A percentile compares a stretch with the other conserved stretches of the same genome.
phyloP scores from a whole-genome alignment of 257 asterid genomes.

The Solanum sejunctum region DNA sequence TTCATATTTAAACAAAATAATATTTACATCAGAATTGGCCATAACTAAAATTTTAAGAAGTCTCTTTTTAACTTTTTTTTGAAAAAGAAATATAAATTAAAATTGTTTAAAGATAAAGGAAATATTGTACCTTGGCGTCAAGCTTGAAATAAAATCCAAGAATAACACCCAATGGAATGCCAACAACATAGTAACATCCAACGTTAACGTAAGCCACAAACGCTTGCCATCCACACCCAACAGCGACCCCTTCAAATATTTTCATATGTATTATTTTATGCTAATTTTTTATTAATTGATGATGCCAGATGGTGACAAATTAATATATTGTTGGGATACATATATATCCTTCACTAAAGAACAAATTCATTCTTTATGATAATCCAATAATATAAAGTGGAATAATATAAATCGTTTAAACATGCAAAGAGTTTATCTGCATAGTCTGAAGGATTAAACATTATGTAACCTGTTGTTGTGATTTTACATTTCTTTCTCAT shows the following conservation, averaged over 20 bases:
- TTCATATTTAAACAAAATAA: neutral
- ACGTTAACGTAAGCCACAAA: constrained; percentile 22
- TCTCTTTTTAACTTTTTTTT: too few species aligned
- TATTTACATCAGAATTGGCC: neutral
- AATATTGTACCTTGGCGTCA: constrained; percentile 7
- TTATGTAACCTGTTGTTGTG: too few species aligned
- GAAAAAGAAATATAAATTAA: neutral
- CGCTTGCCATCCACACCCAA: constrained; percentile 32
- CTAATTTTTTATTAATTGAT: neutral
- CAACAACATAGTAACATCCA: constrained; percentile 16
- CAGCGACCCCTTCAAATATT: constrained; percentile 17
- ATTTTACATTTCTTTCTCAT: too few species aligned
- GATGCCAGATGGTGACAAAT: neutral
- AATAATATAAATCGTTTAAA: neutral
- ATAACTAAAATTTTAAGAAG: neutral
- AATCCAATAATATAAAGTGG: neutral
- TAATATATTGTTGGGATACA: neutral
- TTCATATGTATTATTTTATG: neutral
- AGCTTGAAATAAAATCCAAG: constrained; percentile 11
- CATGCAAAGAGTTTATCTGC: neutral
- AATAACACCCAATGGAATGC: constrained; percentile 15
- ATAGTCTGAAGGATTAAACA: too few species aligned
- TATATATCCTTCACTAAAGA: neutral
- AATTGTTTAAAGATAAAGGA: neutral
- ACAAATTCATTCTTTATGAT: neutral